phyloP scores from a whole-genome alignment of 163 green algal species.

The Scenedesmus sp. region DNA sequence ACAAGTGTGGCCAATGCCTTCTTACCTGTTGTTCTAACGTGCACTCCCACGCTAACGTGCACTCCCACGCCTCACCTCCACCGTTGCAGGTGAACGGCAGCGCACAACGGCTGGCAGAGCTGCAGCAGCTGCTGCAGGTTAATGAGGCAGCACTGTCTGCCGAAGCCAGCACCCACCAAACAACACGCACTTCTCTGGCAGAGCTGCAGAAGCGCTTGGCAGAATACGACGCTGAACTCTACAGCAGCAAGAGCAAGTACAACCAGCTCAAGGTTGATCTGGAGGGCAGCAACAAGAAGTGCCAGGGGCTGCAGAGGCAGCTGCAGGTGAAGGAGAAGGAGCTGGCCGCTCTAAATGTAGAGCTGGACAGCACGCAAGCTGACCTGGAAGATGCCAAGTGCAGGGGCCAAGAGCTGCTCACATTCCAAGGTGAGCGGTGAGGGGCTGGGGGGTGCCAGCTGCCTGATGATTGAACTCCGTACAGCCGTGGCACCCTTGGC shows the following conservation, averaged over 20 bases:
- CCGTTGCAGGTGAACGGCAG: background rate
- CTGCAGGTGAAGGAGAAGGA: background rate
- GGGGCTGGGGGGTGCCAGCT: background rate
- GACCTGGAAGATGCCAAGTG: background rate
- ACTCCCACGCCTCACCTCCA: too few species aligned
- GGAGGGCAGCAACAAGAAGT: too few species aligned
- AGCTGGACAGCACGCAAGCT: background rate
- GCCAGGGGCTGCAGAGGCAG: background rate
- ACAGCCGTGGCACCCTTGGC: too few species aligned
- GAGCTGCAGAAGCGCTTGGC: background rate
- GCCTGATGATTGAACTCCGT: too few species aligned
- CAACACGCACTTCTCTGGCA: background rate
- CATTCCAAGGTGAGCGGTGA: background rate
- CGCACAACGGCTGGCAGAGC: background rate
- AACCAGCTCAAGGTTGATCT: background rate
- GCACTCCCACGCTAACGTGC: background rate
- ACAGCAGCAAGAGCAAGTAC: background rate
- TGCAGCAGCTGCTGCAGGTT: background rate
- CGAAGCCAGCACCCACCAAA: background rate
- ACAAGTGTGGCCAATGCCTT: too few species aligned
- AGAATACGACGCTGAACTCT: too few species aligned
- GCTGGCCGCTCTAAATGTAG: background rate
- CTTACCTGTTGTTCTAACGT: background rate
- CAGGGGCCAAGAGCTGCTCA: background rate
- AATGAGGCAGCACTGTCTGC: background rate